Evolutionary conservation across 331 rosid genomes (phyloP), one percentile per base, ranked within the genome.

Genomic region (Arachis monticola): DNA sequence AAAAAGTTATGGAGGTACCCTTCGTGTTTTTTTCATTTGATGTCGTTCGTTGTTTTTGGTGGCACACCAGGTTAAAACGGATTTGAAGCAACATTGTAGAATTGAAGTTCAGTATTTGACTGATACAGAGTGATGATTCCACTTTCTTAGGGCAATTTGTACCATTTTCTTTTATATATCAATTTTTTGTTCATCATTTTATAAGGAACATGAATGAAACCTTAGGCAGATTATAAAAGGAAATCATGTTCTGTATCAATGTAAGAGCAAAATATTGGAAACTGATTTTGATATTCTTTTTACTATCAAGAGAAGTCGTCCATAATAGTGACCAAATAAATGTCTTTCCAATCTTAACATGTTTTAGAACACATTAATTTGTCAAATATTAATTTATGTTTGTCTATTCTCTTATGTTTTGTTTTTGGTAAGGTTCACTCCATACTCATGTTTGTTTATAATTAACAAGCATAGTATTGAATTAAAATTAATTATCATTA

Each of bases 181-280:
- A 61, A 42, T 17, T 14, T 64, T 51, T 74, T 64, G 57, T 41
- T 58, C 11, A 46, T 17, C 42, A 22, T 63, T 45, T 8, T 74
- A 42, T 74, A 41, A 8, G 12, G 41, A 22, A 58, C 40, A 30
- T 14, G 2, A 8, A 10, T 44, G 47, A 53, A 74, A 64, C 53
- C 53, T 48, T 48, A 8, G 13, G 53, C 13, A 9, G 53, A 48
- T 8, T 48, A 48, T 12, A 9, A 48, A 48, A 48, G 1, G 9
- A 44, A 48, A 48, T 10, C 0, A 6, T 41, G 56, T 42, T 63
- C 64, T 74, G 22, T 11, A 58, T n/a, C 57, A 42, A 41, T 56
- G 63, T 56, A 42, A 10, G 9, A 14, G 6, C 42, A 75, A 64
- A 75, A 64, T 55, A 17, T 64, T 64, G 53, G 53, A 48, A 9